Base-by-base conservation (phyloP, 2,329 filamentous ascomycete genomes). In the Seiridium unicorne region DNA sequence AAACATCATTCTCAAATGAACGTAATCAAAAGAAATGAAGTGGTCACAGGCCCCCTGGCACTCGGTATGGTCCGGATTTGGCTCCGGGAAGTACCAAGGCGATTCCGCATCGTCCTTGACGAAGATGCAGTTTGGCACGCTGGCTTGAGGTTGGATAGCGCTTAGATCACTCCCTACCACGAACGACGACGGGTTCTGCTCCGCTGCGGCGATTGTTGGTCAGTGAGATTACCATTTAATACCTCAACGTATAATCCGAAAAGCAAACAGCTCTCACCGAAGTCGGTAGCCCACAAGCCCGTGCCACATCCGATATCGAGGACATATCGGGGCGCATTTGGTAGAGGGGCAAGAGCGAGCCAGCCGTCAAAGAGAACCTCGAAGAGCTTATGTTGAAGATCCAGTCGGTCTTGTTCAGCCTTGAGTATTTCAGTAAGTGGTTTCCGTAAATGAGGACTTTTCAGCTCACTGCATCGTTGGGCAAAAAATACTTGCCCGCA, bases 321-420 rank as follows among this genome's bases (percentile, higher is more conserved):
- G 34, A 38, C 51, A 55, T 55, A 34, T 11, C 36, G 10, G n/a
- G 51, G 51, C 10, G 34, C 11, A 36, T 5, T 55, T 10, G 5
- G 5, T 35, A 55, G 38, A 13, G 51, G 51, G 5, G 51, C 35
- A 26, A 40, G 5, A 13, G 51, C 51, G 18, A 55, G 38, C 35
- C 51, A 42, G 5, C 26, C 35, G 11, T 55, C 35, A 10, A 55
- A 32, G 8, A 55, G 18, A 6, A 55, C 13, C 26, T 42, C 6
- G 26, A 55, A 18, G 13, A 44, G 18, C 38, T 9, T 5, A 31
- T 55, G 38, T 42, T 55, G 51, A 18, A 55, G 13, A 44, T 55
- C 51, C 35, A 58, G 36, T 4, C 56, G 56, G 31, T 58, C 47
- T 44, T 58, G 56, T 32, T 58, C 36, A 10, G 35, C 26, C 56